A percentile compares a stretch with the other conserved stretches of the same genome.
Conservation (phyloP, 108 stramenopile genomes). For the Schizochytrium sp. region DNA sequence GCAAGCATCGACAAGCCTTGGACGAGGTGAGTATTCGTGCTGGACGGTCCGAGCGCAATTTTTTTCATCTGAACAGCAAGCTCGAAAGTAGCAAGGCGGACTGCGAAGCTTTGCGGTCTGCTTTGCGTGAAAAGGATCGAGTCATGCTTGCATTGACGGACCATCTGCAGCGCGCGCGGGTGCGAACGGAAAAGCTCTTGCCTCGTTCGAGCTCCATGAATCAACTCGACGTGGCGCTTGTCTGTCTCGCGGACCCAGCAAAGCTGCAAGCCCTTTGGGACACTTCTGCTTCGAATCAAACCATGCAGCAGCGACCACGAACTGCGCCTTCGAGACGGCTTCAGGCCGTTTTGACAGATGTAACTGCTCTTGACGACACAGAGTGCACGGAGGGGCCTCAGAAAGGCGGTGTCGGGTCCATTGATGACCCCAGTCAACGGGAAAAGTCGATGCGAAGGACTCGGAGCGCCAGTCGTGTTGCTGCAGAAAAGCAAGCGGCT, state of each 20-base stretch:
- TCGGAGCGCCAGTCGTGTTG: not conserved
- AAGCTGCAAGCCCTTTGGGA: not conserved
- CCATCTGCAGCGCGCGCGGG: not conserved
- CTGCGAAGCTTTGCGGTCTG: not conserved
- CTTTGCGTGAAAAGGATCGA: not conserved
- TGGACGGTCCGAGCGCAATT: not conserved
- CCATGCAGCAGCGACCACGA: not conserved
- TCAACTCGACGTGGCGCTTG: not conserved
- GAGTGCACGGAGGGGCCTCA: not conserved
- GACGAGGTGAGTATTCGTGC: not conserved
- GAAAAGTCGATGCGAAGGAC: not conserved
- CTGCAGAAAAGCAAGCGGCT: not conserved
- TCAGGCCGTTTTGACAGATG: not conserved
- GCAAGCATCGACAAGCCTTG: not conserved
- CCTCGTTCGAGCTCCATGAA: not conserved
- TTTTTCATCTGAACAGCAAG: not conserved
- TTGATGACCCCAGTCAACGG: not conserved
- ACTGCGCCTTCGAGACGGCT: not conserved
- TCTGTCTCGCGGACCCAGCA: not conserved
- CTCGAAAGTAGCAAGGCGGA: not conserved
- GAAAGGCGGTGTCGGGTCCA: not conserved
- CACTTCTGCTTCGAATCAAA: not conserved
- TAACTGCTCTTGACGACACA: not conserved
- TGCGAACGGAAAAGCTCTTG: not conserved
- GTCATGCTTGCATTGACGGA: not conserved